A percentile compares a stretch with the other conserved stretches of the same genome.
These are phyloP conservation scores for Aureobasidium subglaciale DNA, from an alignment of 2,329 filamentous ascomycete species.

Conservation along the genomic window DNA sequence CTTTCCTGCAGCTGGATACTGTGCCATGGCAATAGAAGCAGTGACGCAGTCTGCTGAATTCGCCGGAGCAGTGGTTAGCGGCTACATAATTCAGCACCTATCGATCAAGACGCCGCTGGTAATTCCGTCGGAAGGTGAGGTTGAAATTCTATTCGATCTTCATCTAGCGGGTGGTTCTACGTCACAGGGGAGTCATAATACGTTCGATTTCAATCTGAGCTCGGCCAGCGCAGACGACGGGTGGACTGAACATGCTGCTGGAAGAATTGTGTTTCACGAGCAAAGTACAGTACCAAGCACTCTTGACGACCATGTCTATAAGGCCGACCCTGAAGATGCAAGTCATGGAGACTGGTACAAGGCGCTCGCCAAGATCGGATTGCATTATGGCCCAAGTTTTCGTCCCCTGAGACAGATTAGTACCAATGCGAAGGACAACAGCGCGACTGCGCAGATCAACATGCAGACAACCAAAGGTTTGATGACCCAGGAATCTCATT, in stretches of 20 bases:
- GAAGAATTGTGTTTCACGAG: background rate
- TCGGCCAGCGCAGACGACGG: background rate
- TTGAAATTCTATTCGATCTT: background rate
- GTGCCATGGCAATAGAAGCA: slow-evolving; percentile 20
- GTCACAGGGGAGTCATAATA: background rate
- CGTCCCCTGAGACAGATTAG: background rate
- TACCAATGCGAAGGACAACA: background rate
- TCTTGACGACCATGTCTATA: background rate
- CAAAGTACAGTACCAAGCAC: background rate
- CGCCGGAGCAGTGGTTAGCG: background rate
- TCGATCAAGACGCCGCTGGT: background rate
- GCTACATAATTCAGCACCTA: background rate
- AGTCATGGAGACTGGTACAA: background rate
- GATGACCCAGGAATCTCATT: background rate
- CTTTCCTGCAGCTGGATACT: slow-evolving; percentile 25
- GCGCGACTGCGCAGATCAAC: background rate
- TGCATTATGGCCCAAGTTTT: background rate
- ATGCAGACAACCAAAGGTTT: background rate
- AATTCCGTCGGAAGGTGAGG: background rate
- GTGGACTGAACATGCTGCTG: background rate
- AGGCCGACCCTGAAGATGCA: no score
- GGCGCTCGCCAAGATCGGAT: background rate
- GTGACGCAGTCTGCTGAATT: background rate
- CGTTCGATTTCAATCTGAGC: background rate
- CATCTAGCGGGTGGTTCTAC: background rate